Conservation (phyloP, 2,329 filamentous ascomycete species). For the Laburnicola sp. region DNA sequence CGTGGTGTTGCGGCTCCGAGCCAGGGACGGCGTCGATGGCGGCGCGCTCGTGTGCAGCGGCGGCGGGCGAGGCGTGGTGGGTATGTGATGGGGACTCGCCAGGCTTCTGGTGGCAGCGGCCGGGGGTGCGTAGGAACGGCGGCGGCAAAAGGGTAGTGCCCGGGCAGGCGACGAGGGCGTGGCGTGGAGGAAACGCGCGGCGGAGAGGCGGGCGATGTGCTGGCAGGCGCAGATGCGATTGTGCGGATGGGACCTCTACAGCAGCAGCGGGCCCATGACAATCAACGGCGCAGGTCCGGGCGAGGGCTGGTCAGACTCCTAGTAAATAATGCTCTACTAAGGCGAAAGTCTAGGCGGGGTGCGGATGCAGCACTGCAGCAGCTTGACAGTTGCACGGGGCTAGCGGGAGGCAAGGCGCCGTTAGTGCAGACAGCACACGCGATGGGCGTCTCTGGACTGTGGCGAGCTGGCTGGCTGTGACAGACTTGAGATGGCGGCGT, state of each 20-base stretch:
- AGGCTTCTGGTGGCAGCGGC: neutral
- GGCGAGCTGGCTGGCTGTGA: too few relatives aligned
- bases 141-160: constrained; percentile 17
- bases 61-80: neutral
- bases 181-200: constrained; percentile 23
- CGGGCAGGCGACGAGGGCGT: constrained; percentile 22
- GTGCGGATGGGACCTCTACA: constrained; percentile 6
- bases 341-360: constrained; percentile 10
- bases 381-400: constrained; percentile 9
- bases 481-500: too few relatives aligned
- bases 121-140: too few relatives aligned
- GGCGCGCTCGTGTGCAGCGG: neutral
- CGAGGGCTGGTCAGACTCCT: constrained; percentile 14
- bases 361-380: constrained; percentile 3
- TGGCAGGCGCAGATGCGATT: constrained; percentile 27
- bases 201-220: constrained; percentile 19
- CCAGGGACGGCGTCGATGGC: constrained; percentile 1
- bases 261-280: constrained; percentile 10
- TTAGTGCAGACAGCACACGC: constrained; percentile 2
- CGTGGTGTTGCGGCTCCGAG: constrained; percentile 5
- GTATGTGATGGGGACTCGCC: neutral
- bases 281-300: constrained; percentile 15
- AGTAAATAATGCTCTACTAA: too few relatives aligned
- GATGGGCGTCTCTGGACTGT: too few relatives aligned
- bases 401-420: constrained; percentile 4